A percentile compares a stretch with the other conserved stretches of the same genome.
Conservation (phyloP, 2,329 filamentous ascomycete genomes). For the Fusarium oligoseptatum region DNA sequence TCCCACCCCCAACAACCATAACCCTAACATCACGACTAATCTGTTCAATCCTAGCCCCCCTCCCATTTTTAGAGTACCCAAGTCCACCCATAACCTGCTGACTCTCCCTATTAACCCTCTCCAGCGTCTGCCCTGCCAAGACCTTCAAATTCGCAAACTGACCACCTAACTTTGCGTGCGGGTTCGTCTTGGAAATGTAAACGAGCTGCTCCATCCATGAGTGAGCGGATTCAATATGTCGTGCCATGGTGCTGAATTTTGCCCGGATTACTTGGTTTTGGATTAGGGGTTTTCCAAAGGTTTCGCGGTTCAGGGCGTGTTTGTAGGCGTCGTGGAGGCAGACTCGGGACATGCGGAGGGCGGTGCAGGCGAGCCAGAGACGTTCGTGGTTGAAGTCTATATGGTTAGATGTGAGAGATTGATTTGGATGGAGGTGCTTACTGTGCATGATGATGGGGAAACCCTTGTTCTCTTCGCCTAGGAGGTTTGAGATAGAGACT, state of each 20-base stretch:
- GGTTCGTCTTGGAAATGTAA: slow-evolving; percentile 3
- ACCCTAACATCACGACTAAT: slow-evolving; percentile 64
- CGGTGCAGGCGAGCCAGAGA: slow-evolving; percentile 68
- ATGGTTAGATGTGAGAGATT: background rate
- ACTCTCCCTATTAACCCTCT: slow-evolving; percentile 53
- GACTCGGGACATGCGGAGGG: slow-evolving; percentile 68
- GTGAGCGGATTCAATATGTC: slow-evolving; percentile 64
- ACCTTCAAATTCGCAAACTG: background rate
- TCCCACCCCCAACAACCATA: slow-evolving; percentile 66
- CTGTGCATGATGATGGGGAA: slow-evolving; percentile 6
- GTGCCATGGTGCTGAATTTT: slow-evolving; percentile 69
- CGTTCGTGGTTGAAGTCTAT: slow-evolving; percentile 69
- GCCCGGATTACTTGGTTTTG: slow-evolving; percentile 70
- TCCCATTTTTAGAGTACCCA: slow-evolving; percentile 63
- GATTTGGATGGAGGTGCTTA: background rate
- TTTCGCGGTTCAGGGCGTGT: slow-evolving; percentile 65
- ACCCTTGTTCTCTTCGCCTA: background rate
- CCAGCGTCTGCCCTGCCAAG: background rate
- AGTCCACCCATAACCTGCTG: slow-evolving; percentile 68
- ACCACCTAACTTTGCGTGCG: background rate
- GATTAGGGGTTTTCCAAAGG: slow-evolving; percentile 70
- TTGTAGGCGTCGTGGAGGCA: slow-evolving; percentile 65
- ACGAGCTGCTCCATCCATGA: slow-evolving; percentile 32
- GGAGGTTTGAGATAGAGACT: background rate
- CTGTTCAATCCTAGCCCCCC: slow-evolving; percentile 64